Base-by-base conservation (phyloP, 202 grass and related monocot species). In the Musa balbisiana region DNA sequence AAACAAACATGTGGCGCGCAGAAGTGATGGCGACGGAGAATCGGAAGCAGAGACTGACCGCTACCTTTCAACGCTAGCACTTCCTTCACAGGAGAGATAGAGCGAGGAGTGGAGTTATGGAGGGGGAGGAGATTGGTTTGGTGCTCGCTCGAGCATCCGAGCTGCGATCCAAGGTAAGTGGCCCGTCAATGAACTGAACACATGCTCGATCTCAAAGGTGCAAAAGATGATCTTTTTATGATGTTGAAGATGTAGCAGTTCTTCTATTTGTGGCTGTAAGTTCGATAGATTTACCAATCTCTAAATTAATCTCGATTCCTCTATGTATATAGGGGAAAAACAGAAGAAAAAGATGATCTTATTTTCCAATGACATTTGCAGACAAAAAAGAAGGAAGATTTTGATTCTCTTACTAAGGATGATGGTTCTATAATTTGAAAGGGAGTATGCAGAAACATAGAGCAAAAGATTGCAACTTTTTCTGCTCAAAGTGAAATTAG, bases 121-220 rank as follows among this genome's bases (percentile, higher is more conserved):
- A 97, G 25, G 90, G 88, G 71, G 90, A 90, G 76, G 88, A 91
- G 84, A 89, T 91, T 72, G 93, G 88, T 10, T 75, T 93, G 49
- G 88, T 93, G 49, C 86, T 97, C 14, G 90, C 86, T 52, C 86
- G 87, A 22, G 90, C 84, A 14, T 92, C 90, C 11, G 88, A 93
- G 78, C 86, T 97, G 4, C 84, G 90, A 69, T 71, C 87, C 84
- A 87, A 80, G 82, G 84, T 97, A 50, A 91, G 72, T 49, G 82
- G 79, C 53, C 55, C n/a, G 55, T 59, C 55, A 1, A n/a, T 59
- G 29, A 33, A 4, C 3, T 33, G 29, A 33, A 19, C 16, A 20
- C 20, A n/a, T 19, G 55, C 20, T 19, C 5, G 55, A 59, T 33
- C 5, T n/a, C 3, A 20, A 5, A 20, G 55, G 55, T 59, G 12